Percentiles rank a stretch among this genome's conserved stretches.
phyloP scores from a whole-genome alignment of 306 rosid species.

The Pterocarpus macrocarpus region DNA sequence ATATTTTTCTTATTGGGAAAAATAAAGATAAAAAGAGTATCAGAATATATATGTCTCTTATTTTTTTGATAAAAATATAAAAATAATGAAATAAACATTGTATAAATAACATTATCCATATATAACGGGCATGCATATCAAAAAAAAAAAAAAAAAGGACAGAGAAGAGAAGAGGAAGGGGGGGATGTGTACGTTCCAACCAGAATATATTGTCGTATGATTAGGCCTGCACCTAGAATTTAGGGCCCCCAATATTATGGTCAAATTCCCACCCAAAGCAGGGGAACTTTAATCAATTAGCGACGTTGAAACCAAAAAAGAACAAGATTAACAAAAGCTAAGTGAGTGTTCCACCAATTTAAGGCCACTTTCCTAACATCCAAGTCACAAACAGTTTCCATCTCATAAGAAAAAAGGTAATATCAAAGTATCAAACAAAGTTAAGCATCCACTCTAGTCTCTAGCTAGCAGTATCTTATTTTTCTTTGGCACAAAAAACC shows the following conservation, averaged over 20 bases:
- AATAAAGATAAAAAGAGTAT: too few relatives aligned
- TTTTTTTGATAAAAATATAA: too few relatives aligned
- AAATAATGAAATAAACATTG: too few relatives aligned
- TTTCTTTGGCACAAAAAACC: background rate
- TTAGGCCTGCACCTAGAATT: background rate
- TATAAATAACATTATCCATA: too few relatives aligned
- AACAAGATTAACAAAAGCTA: slow-evolving; percentile 8
- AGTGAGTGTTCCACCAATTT: background rate
- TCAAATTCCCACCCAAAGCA: background rate
- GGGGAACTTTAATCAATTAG: background rate
- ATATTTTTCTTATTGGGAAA: too few relatives aligned
- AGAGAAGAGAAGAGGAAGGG: too few relatives aligned
- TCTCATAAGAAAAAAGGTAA: background rate
- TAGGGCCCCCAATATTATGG: slow-evolving; percentile 5
- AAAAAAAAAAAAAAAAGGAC: too few relatives aligned
- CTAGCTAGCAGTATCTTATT: background rate
- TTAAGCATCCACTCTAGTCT: background rate
- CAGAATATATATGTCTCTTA: too few relatives aligned
- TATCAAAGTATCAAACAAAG: background rate
- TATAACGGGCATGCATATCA: too few relatives aligned
- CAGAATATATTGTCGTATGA: background rate
- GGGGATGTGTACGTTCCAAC: background rate
- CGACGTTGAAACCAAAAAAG: background rate
- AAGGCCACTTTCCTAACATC: slow-evolving; percentile 7
- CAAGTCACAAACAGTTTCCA: background rate